Evolutionary conservation across 306 rosid genomes (phyloP).

Genomic region (Cucumis hystrix): DNA sequence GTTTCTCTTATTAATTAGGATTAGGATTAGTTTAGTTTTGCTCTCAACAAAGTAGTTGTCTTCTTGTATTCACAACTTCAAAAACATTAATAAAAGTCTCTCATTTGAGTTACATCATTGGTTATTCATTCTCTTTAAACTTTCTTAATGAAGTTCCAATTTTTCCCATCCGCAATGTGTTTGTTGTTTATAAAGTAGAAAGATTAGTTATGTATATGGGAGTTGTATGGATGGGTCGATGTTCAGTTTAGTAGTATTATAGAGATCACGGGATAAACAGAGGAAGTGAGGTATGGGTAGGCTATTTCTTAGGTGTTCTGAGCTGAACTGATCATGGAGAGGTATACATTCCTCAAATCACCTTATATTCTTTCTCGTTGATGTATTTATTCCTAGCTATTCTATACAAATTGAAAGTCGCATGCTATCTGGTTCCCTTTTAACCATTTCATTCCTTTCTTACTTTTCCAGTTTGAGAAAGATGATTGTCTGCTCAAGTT

Average conservation of each 20-base stretch:
- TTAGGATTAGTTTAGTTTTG: too few relatives aligned
- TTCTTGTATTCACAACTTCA: too few relatives aligned
- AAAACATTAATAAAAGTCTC: too few relatives aligned
- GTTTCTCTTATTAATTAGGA: too few relatives aligned
- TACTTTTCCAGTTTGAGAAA: slow-evolving; percentile 43
- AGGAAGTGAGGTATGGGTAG: too few relatives aligned
- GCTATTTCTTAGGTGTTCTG: too few relatives aligned
- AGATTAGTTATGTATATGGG: not conserved
- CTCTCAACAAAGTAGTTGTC: too few relatives aligned
- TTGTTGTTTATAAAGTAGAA: not conserved
- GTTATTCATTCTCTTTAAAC: not conserved
- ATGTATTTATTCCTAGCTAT: not conserved
- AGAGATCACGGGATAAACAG: not conserved
- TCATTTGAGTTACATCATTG: not conserved
- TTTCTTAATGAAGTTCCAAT: not conserved
- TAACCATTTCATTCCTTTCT: not conserved
- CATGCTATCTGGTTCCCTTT: not conserved
- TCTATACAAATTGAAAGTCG: not conserved
- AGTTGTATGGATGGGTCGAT: not conserved
- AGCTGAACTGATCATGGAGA: too few relatives aligned
- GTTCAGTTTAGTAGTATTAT: not conserved
- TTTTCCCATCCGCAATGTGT: not conserved
- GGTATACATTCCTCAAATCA: not conserved
- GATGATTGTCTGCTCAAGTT: slow-evolving; percentile 44
- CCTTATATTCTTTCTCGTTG: not conserved